Evolutionary conservation across 768 basidiomycete genomes (phyloP).

Genomic region (Kwoniella dejecticola): DNA sequence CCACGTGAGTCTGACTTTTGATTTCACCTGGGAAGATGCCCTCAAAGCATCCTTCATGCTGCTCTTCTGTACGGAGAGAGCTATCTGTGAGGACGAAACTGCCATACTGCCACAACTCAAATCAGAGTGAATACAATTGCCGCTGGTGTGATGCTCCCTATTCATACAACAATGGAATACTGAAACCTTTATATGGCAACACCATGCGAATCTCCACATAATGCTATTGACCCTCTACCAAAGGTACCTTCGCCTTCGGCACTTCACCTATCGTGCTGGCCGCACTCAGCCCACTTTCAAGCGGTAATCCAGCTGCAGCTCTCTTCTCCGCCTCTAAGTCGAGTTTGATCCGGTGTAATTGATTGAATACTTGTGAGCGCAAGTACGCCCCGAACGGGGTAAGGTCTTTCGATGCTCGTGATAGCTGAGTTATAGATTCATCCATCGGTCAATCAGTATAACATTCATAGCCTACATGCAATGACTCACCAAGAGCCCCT

Average conservation of each 20-base stretch:
- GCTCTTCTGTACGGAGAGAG: too few species aligned
- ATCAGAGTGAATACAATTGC: too few species aligned
- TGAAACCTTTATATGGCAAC: background rate
- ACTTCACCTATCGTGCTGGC: background rate
- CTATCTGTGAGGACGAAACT: too few species aligned
- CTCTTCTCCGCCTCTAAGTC: slow-evolving; percentile 12
- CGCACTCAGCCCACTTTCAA: slow-evolving; percentile 3
- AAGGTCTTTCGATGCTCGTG: slow-evolving; percentile 41
- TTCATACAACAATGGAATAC: too few species aligned
- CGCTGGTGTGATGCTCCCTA: too few species aligned
- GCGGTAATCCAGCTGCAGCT: background rate
- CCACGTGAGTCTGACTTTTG: background rate
- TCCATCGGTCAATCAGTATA: background rate
- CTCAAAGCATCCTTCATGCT: too few species aligned
- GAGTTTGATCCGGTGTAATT: slow-evolving; percentile 30
- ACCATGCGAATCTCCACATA: background rate
- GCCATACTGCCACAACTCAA: too few species aligned
- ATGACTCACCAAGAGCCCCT: slow-evolving; percentile 50
- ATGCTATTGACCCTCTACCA: slow-evolving; percentile 8
- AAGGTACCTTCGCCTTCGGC: slow-evolving; percentile 7
- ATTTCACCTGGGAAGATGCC: too few species aligned
- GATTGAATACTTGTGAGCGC: slow-evolving; percentile 44
- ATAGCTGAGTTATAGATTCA: slow-evolving; percentile 29
- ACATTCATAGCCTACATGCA: background rate
- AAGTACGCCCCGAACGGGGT: slow-evolving; percentile 48